Conservation (phyloP, 805 yeast species). For the Yamadazyma olivae region DNA sequence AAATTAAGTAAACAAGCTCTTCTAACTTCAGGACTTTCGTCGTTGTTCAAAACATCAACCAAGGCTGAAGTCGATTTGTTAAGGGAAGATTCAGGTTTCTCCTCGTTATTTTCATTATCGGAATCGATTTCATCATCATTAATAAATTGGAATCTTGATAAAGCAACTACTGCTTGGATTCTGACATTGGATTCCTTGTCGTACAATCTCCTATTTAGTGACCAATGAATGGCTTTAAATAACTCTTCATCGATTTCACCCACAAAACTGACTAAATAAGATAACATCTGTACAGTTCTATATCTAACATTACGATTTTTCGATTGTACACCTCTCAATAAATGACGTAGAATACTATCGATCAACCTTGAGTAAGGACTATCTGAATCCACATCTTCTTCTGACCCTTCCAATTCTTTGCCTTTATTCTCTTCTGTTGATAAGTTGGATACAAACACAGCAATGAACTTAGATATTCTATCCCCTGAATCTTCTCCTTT, state of each 20-base stretch:
- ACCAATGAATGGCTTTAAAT: conserved; percentile 58
- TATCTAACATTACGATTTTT: conserved; percentile 74
- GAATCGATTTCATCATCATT: conserved; percentile 28
- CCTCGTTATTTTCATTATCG: conserved; percentile 36
- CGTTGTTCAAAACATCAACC: conserved; percentile 42
- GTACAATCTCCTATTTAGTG: conserved; percentile 58
- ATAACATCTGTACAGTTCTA: conserved; percentile 73
- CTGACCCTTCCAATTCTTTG: conserved; percentile 17
- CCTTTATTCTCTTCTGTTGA: conserved; percentile 23
- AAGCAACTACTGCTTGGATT: conserved; percentile 77
- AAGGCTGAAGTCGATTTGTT: conserved; percentile 17
- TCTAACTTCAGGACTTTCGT: conserved; percentile 84
- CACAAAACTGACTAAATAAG: conserved; percentile 65
- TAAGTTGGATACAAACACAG: conserved; percentile 53
- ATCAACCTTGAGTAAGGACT: conserved; percentile 42
- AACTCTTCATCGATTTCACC: conserved; percentile 74
- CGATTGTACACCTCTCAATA: conserved; percentile 77
- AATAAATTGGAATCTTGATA: conserved; percentile 68
- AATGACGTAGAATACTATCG: conserved; percentile 58
- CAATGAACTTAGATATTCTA: conserved; percentile 67
- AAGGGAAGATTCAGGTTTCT: conserved; percentile 21
- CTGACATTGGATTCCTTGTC: conserved; percentile 80
- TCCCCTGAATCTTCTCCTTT: conserved; percentile 73
- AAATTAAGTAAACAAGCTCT: conserved; percentile 77
- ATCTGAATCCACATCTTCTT: conserved; percentile 28